These are phyloP conservation scores for Phialemonium atrogriseum DNA, from an alignment of 2,329 filamentous ascomycete genomes.

Conservation along the genomic window DNA sequence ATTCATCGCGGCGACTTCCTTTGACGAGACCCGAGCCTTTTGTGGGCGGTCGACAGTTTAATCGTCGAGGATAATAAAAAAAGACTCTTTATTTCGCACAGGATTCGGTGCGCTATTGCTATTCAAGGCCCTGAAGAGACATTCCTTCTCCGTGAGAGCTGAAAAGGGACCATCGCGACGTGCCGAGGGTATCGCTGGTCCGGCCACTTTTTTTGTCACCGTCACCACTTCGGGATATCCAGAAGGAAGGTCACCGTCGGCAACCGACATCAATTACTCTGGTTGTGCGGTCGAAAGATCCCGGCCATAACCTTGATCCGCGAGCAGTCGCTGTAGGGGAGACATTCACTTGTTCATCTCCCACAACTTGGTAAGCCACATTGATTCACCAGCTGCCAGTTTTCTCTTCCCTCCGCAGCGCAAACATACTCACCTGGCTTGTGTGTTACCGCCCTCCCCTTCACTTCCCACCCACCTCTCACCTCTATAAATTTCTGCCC, in stretches of 20 bases:
- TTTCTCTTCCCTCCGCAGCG: slow-evolving; percentile 30
- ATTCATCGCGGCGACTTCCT: slow-evolving; percentile 14
- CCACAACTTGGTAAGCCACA: slow-evolving; percentile 54
- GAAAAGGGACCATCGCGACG: too few relatives aligned
- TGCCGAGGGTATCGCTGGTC: too few relatives aligned
- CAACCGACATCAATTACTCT: too few relatives aligned
- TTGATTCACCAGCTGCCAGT: too few relatives aligned
- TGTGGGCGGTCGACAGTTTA: slow-evolving; percentile 15
- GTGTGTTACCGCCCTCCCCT: too few relatives aligned
- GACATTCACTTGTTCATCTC: slow-evolving; percentile 99
- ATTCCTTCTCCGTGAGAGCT: slow-evolving; percentile 13
- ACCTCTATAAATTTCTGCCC: too few relatives aligned
- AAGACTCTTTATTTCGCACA: slow-evolving; percentile 17
- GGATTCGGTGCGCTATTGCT: slow-evolving; percentile 16
- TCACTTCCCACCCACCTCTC: neutral
- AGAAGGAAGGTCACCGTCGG: slow-evolving; percentile 8
- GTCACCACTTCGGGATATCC: slow-evolving; percentile 8
- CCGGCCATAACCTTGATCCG: slow-evolving; percentile 17
- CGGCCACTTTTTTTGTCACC: too few relatives aligned
- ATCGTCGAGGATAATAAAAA: slow-evolving; percentile 17
- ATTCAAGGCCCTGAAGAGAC: too few relatives aligned
- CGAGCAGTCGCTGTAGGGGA: slow-evolving; percentile 57
- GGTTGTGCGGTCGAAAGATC: slow-evolving; percentile 21
- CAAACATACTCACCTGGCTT: slow-evolving; percentile 14
- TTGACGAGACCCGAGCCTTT: too few relatives aligned